Conservation (phyloP, 2,329 filamentous ascomycete genomes). For the Talaromyces marneffei region DNA sequence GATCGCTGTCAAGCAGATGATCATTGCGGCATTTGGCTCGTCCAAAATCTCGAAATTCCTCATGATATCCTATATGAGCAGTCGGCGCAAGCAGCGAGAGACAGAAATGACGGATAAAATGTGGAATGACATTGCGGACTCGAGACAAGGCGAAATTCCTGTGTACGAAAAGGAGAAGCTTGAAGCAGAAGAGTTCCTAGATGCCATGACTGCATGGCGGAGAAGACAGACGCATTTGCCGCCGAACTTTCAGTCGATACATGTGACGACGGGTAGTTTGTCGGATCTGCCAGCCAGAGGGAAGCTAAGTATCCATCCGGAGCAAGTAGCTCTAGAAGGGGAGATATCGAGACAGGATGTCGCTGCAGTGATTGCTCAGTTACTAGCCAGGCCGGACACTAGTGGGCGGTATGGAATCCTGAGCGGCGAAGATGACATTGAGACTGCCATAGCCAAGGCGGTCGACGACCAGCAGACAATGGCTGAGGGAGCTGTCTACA, state of each 20-base stretch:
- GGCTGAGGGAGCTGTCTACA: background rate
- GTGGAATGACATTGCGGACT: conserved; percentile 40
- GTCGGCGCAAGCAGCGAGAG: conserved; percentile 40
- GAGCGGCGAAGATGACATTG: conserved; percentile 44
- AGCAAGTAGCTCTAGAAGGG: conserved; percentile 40
- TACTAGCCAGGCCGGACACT: conserved; percentile 44
- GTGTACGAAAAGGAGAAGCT: conserved; percentile 51
- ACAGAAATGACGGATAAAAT: conserved; percentile 48
- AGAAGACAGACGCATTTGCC: conserved; percentile 21
- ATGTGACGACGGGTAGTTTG: conserved; percentile 46
- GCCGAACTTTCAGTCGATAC: conserved; percentile 45
- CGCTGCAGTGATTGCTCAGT: conserved; percentile 44
- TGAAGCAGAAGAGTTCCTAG: conserved; percentile 51
- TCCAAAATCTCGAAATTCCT: conserved; percentile 49
- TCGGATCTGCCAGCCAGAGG: conserved; percentile 43
- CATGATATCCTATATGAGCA: conserved; percentile 50
- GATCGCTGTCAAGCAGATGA: conserved; percentile 50
- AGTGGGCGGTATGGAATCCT: conserved; percentile 51
- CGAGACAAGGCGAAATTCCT: conserved; percentile 45
- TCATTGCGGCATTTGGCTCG: conserved; percentile 42
- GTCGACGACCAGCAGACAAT: background rate
- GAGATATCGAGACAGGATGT: conserved; percentile 48
- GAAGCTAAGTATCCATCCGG: conserved; percentile 39
- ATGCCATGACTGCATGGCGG: conserved; percentile 26
- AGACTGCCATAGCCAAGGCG: conserved; percentile 37